Evolutionary conservation across 2,329 filamentous ascomycete species (phyloP).

Genomic region (Nemania sp.): DNA sequence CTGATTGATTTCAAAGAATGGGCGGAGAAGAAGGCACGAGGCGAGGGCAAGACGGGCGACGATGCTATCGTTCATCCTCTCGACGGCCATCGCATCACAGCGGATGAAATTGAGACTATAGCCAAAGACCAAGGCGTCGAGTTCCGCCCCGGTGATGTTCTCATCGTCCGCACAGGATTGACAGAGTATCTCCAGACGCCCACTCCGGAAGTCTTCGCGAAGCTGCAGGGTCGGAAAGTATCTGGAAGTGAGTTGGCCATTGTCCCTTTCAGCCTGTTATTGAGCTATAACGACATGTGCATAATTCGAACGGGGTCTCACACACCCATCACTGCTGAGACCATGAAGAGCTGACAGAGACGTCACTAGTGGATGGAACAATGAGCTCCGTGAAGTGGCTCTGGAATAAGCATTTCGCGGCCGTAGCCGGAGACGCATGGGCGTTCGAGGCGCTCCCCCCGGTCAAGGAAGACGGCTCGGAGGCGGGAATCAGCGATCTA

Average conservation of each 20-base stretch:
- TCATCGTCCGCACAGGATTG: slow-evolving; percentile 67
- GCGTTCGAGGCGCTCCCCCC: slow-evolving; percentile 67
- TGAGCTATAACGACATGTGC: not conserved
- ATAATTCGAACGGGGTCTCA: not conserved
- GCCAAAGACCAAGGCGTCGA: slow-evolving; percentile 63
- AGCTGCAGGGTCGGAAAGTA: slow-evolving; percentile 37
- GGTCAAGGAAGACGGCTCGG: slow-evolving; percentile 45
- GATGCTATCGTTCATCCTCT: slow-evolving; percentile 56
- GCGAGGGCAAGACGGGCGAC: slow-evolving; percentile 46
- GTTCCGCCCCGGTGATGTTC: slow-evolving; percentile 67
- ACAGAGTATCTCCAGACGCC: slow-evolving; percentile 60
- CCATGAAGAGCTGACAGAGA: not conserved
- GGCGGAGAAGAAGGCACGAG: slow-evolving; percentile 45
- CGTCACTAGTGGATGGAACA: slow-evolving; percentile 44
- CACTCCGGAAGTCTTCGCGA: slow-evolving; percentile 40
- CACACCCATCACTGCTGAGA: not conserved
- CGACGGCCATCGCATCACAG: slow-evolving; percentile 55
- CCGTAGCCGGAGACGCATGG: slow-evolving; percentile 64
- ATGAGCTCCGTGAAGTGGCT: slow-evolving; percentile 65
- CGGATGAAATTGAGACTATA: slow-evolving; percentile 59
- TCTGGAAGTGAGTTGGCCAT: slow-evolving; percentile 36
- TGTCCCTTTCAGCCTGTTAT: not conserved
- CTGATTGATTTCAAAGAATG: slow-evolving; percentile 56
- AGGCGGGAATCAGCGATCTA: slow-evolving; percentile 40
- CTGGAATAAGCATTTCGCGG: slow-evolving; percentile 70